phyloP scores from a whole-genome alignment of 106 monocot genomes.

The Dendrobium catenatum region DNA sequence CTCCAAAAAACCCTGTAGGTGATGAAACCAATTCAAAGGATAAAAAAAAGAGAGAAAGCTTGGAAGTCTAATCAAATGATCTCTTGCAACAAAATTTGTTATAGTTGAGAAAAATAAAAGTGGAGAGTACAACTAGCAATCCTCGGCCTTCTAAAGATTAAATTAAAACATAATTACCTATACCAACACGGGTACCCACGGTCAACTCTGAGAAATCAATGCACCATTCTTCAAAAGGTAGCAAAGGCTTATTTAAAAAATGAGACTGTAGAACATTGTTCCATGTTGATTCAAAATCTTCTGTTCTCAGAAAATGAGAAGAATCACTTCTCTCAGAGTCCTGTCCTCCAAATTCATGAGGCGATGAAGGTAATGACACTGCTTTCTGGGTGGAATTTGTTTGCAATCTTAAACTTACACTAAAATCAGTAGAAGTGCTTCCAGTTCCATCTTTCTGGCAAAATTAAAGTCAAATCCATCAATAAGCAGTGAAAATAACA shows the following conservation, averaged over 20 bases:
- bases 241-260: constrained; percentile 67
- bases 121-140: background rate
- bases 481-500: constrained; percentile 2
- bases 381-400: constrained; percentile 68
- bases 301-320: constrained; percentile 39
- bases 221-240: constrained; percentile 91
- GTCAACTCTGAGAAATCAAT: constrained; percentile 94
- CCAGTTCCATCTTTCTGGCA: constrained; percentile 35
- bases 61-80: background rate
- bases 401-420: constrained; percentile 37
- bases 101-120: background rate
- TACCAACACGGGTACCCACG: constrained; percentile 88
- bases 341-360: constrained; percentile 64
- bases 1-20: constrained; percentile 89
- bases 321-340: constrained; percentile 30
- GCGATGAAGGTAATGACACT: constrained; percentile 90
- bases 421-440: constrained; percentile 21
- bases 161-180: constrained; percentile 28
- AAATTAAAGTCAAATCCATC: constrained; percentile 13
- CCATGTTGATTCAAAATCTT: constrained; percentile 50
- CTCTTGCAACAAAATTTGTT: background rate
- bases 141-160: background rate
- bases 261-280: constrained; percentile 68
- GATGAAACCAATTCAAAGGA: background rate
- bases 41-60: background rate